A percentile compares a stretch with the other conserved stretches of the same genome.
phyloP scores from a whole-genome alignment of 1,284 basidiomycete genomes.

The Grifola frondosa region DNA sequence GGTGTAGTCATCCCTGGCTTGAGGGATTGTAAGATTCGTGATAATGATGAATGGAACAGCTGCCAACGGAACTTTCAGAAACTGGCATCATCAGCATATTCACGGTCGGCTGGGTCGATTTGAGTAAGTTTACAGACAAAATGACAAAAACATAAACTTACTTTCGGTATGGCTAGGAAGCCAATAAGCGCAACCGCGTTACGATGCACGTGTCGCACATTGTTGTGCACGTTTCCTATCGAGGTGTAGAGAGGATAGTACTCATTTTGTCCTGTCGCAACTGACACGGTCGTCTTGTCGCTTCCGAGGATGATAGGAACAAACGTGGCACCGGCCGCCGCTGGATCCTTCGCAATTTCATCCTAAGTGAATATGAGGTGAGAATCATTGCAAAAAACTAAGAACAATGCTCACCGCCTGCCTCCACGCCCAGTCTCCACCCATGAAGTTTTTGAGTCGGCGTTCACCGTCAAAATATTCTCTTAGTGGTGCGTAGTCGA shows the following conservation, averaged over 20 bases:
- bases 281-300: constrained; percentile 25
- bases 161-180: constrained; percentile 20
- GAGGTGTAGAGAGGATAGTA: constrained; percentile 23
- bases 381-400: no score
- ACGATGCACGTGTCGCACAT: constrained; percentile 15
- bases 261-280: constrained; percentile 20
- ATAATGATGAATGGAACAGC: constrained; percentile 7
- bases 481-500: constrained; percentile 4
- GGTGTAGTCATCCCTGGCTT: constrained; percentile 7
- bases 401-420: constrained; percentile 25
- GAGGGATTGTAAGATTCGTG: constrained; percentile 1
- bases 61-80: constrained; percentile 11
- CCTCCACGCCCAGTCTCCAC: constrained; percentile 16
- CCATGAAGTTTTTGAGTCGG: constrained; percentile 14
- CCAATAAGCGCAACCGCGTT: constrained; percentile 14
- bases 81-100: neutral
- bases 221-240: constrained; percentile 17
- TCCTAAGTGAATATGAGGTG: constrained; percentile 7
- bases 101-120: neutral
- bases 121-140: neutral
- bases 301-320: constrained; percentile 15
- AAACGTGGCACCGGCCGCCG: constrained; percentile 13
- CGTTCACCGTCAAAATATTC: constrained; percentile 7
- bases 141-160: constrained; percentile 6
- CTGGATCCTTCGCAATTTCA: constrained; percentile 9